phyloP scores from a whole-genome alignment of 2,329 filamentous ascomycete genomes.

The Sphaceloma murrayae region DNA sequence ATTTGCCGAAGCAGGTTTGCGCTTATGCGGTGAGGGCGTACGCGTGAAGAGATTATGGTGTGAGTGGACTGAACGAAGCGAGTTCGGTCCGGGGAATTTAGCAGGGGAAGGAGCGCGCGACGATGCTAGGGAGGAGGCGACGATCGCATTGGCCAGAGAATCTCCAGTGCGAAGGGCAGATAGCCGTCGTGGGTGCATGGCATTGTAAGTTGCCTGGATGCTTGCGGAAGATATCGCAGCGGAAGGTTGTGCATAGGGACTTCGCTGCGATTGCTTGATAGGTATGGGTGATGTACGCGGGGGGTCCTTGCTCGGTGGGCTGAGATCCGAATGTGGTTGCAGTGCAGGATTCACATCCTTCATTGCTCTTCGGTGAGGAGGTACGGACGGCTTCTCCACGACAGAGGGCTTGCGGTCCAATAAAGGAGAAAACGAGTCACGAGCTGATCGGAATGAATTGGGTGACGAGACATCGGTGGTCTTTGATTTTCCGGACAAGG shows the following conservation, averaged over 20 bases:
- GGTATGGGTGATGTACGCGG: constrained; percentile 3
- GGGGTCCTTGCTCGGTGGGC: constrained; percentile 10
- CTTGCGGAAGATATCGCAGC: constrained; percentile 16
- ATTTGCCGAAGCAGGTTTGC: constrained; percentile 26
- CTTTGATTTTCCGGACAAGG: constrained; percentile 7
- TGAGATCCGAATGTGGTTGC: constrained; percentile 18
- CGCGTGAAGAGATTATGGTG: constrained; percentile 26
- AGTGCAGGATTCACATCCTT: constrained; percentile 31
- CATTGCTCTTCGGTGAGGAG: constrained; percentile 28
- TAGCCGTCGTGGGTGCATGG: constrained; percentile 30
- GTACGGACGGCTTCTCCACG: constrained; percentile 25
- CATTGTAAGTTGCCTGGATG: constrained; percentile 28
- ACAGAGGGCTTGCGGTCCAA: constrained; percentile 3
- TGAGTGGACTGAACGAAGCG: constrained; percentile 24
- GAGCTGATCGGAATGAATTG: constrained; percentile 6
- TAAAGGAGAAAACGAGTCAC: constrained; percentile 13
- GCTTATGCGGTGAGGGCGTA: constrained; percentile 38
- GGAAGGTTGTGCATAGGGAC: constrained; percentile 18
- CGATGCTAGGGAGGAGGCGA: constrained; percentile 64
- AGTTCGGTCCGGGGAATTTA: constrained; percentile 21
- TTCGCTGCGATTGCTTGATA: constrained; percentile 15
- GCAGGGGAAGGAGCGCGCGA: constrained; percentile 32
- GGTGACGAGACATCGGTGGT: constrained; percentile 6
- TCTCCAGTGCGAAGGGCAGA: constrained; percentile 48
- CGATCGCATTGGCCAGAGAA: constrained; percentile 62